Conservation (phyloP, 192 early-diverging fungal species). For the Paraglomus occultum region DNA sequence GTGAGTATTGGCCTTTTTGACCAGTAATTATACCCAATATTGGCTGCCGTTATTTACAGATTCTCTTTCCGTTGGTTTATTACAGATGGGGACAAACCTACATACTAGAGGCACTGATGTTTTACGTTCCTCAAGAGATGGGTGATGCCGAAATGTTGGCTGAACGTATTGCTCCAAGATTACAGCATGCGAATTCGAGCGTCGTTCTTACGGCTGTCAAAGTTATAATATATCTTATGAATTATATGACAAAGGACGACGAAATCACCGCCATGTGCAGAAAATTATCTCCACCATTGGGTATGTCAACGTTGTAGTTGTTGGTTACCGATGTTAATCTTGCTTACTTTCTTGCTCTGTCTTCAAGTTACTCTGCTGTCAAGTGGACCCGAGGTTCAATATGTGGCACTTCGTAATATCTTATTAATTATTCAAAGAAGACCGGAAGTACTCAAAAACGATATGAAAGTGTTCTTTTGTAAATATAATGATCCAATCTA, state of each 20-base stretch:
- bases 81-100: constrained; percentile 93
- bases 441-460: constrained; percentile 85
- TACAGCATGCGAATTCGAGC: constrained; percentile 95
- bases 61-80: no score
- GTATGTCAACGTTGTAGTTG: no score
- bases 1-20: constrained; percentile 40
- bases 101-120: constrained; percentile 90
- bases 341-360: no score
- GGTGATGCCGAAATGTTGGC: constrained; percentile 88
- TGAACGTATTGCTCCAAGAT: constrained; percentile 84
- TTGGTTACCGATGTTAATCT: not conserved
- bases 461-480: constrained; percentile 99
- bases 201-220: constrained; percentile 84
- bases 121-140: constrained; percentile 81
- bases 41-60: no score
- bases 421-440: constrained; percentile 88
- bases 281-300: constrained; percentile 89
- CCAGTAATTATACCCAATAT: not conserved
- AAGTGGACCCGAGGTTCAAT: constrained; percentile 91
- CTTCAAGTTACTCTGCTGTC: constrained; percentile 83
- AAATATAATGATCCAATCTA: constrained; percentile 99
- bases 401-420: constrained; percentile 95
- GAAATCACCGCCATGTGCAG: constrained; percentile 69
- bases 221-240: constrained; percentile 91
- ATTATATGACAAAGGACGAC: constrained; percentile 84